Conservation (phyloP, 2,329 filamentous ascomycete genomes). For the Aspergillus luchuensis region DNA sequence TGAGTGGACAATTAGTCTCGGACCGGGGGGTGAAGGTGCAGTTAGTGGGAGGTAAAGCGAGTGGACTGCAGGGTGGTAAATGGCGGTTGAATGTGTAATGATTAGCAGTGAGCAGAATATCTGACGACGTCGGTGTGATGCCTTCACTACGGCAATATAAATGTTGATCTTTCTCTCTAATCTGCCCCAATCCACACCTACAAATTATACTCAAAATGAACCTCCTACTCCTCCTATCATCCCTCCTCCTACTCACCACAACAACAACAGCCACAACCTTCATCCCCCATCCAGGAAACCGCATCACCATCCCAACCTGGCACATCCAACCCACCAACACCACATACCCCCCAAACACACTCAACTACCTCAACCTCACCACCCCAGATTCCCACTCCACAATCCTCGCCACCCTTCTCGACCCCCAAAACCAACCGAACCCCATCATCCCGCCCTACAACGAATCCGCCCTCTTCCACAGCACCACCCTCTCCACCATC, state of each 20-base stretch:
- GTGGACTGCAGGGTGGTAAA: neutral
- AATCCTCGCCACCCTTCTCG: constrained; percentile 60
- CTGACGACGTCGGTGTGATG: too few relatives aligned
- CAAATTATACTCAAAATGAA: too few relatives aligned
- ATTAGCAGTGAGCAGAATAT: neutral
- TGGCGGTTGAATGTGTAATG: neutral
- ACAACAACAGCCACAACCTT: neutral
- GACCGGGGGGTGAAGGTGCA: neutral
- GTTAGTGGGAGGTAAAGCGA: neutral
- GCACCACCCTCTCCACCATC: constrained; percentile 51
- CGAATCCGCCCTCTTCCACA: constrained; percentile 59
- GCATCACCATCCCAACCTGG: constrained; percentile 46
- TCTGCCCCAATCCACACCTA: too few relatives aligned
- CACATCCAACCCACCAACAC: constrained; percentile 49
- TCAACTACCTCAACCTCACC: constrained; percentile 52
- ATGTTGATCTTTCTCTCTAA: neutral
- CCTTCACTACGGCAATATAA: too few relatives aligned
- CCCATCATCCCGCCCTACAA: constrained; percentile 50
- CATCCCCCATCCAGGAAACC: constrained; percentile 26
- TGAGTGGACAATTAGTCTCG: neutral
- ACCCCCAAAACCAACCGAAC: constrained; percentile 29
- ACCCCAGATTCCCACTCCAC: constrained; percentile 55
- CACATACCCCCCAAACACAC: constrained; percentile 37
- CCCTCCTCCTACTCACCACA: too few relatives aligned
- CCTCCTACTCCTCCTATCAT: too few relatives aligned